Evolutionary conservation across 139 green algal genomes (phyloP), one percentile per base, ranked within the genome.

Genomic region (Picochlorum sp.): DNA sequence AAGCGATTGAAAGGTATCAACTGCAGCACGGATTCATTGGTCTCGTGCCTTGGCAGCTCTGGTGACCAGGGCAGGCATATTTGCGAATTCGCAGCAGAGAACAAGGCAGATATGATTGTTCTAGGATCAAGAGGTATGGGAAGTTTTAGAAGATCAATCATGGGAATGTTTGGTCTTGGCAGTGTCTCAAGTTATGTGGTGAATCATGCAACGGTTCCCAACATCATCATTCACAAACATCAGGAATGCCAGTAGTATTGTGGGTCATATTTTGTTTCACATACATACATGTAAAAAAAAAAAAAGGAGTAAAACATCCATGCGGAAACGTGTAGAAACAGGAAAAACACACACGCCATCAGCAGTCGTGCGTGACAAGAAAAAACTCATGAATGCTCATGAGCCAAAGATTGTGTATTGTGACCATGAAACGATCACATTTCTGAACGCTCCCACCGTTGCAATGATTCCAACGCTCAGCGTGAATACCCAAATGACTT

Each of bases 61-160:
- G 10, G 21, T 6, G 66, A 78, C 56, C 63, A 68, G 26, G 71
- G 60, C 41, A 18, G 65, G 1, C 66, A 78, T 49, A 78, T 78
- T 44, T 21, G 18, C 3, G 74, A 78, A 10, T 79, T 62, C 37
- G 57, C 61, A 7, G 26, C 57, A 11, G 55, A 60, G 6, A 71
- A 81, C 37, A 56, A 50, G 2, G 76, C 70, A 6, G 78, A 83
- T 60, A 54, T 83, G 60, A 58, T 81, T n/a, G 68, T 81, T 50
- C 44, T 85, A 50, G 78, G 78, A 24, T 73, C 57, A 50, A 63
- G 78, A 16, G 76, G 78, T 10, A 63, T 83, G 49, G 71, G 76
- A 16, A 66, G 57, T 61, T 41, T 70, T 21, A 54, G 70, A 50
- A 68, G 60, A 30, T 31, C 57, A 49, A 44, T 73, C 24, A 52